A percentile compares a stretch with the other conserved stretches of the same genome.
phyloP scores from a whole-genome alignment of 2,329 filamentous ascomycete species.

The Aureobasidium leucospermi region DNA sequence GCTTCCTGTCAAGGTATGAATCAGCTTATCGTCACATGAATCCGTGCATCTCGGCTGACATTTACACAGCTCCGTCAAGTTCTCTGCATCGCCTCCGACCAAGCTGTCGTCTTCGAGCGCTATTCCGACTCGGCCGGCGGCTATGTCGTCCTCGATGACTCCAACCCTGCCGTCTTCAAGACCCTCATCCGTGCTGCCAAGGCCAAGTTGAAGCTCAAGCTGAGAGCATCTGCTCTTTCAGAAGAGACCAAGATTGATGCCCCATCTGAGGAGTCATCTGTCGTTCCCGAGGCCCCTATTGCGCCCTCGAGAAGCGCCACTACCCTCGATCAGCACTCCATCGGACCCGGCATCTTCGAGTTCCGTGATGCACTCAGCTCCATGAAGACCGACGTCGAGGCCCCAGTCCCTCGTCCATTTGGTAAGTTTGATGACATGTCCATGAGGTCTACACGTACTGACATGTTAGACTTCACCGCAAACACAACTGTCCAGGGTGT shows the following conservation, averaged over 20 bases:
- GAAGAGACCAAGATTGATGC: slow-evolving; percentile 7
- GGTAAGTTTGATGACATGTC: neutral
- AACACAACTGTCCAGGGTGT: slow-evolving; percentile 9
- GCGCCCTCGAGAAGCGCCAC: slow-evolving; percentile 19
- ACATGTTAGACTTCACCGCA: slow-evolving; percentile 19
- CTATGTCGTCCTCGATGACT: slow-evolving; percentile 71
- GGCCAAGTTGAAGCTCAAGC: slow-evolving; percentile 93
- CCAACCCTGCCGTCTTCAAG: slow-evolving; percentile 82
- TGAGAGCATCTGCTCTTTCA: slow-evolving; percentile 43
- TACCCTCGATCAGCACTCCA: slow-evolving; percentile 19
- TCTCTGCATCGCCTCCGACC: slow-evolving; percentile 57
- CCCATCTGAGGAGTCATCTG: slow-evolving; percentile 14
- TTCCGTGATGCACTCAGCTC: slow-evolving; percentile 29
- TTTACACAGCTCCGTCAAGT: slow-evolving; percentile 57
- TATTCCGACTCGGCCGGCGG: slow-evolving; percentile 86
- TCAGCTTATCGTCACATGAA: slow-evolving; percentile 2
- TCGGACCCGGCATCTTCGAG: slow-evolving; percentile 31
- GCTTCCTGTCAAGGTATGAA: slow-evolving; percentile 69
- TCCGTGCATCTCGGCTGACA: neutral
- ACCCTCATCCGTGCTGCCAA: slow-evolving; percentile 94
- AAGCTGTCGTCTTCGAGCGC: slow-evolving; percentile 69
- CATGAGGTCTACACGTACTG: neutral
- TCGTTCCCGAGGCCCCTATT: slow-evolving; percentile 21
- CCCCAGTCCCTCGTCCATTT: slow-evolving; percentile 36
- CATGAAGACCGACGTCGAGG: slow-evolving; percentile 26